These are phyloP conservation scores for Clitopilus passeckerianus DNA, from an alignment of 768 basidiomycete species.

Conservation along the genomic window DNA sequence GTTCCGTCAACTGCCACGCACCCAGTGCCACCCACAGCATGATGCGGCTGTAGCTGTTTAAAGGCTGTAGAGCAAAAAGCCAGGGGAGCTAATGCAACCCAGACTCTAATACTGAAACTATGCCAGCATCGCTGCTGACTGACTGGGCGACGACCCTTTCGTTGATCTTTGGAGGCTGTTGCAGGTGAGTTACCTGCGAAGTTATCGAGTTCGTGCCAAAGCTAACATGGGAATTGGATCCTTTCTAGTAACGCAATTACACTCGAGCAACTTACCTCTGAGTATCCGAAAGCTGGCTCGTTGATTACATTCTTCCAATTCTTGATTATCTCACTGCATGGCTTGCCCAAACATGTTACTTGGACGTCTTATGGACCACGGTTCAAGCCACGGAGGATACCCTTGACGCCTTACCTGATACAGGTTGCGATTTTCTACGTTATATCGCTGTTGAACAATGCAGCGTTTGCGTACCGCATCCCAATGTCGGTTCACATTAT, in stretches of 20 bases:
- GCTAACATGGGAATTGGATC: not conserved
- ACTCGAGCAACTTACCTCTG: constrained; percentile 65
- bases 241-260: constrained; percentile 68
- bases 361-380: constrained; percentile 48
- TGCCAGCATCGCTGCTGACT: constrained; percentile 5
- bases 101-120: not conserved
- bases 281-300: constrained; percentile 67
- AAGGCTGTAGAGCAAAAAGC: not conserved
- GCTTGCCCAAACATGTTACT: constrained; percentile 57
- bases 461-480: constrained; percentile 81
- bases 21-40: not conserved
- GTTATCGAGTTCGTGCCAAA: not conserved
- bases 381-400: constrained; percentile 61
- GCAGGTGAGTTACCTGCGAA: constrained; percentile 41
- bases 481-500: constrained; percentile 95
- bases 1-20: not conserved
- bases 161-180: constrained; percentile 89
- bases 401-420: constrained; percentile 64
- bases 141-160: constrained; percentile 63
- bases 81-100: not conserved
- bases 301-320: constrained; percentile 90
- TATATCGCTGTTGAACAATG: constrained; percentile 83
- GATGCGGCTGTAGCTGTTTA: not conserved
- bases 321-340: constrained; percentile 66
- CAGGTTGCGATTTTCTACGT: constrained; percentile 82